Percentiles rank a stretch among this genome's conserved stretches.
These are phyloP conservation scores for Huntiella savannae DNA, from an alignment of 2,329 filamentous ascomycete species.

Conservation along the genomic window DNA sequence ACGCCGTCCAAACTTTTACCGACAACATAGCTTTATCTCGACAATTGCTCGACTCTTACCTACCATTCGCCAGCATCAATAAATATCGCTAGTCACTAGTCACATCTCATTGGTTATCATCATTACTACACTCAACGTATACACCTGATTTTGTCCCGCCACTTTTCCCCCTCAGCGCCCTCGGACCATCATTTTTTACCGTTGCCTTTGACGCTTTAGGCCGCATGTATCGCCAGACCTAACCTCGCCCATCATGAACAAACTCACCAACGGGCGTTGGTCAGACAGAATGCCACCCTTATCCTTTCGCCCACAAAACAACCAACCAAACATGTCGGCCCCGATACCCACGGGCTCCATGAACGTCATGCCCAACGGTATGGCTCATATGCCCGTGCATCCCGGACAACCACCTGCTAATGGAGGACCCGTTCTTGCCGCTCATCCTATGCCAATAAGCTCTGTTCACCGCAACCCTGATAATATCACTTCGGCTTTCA, in stretches of 20 bases:
- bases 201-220: not conserved
- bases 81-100: constrained; percentile 1
- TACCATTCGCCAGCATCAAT: not conserved
- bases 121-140: not conserved
- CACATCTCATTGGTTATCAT: not conserved
- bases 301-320: constrained; percentile 4
- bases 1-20: not conserved
- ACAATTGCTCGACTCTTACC: no score
- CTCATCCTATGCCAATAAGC: constrained; percentile 9
- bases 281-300: constrained; percentile 37
- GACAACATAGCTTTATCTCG: no score
- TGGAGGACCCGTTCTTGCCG: not conserved
- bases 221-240: constrained; percentile 8
- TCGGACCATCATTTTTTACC: constrained; percentile 3
- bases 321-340: constrained; percentile 5
- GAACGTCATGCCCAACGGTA: constrained; percentile 8
- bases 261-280: constrained; percentile 54
- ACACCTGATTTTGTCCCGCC: no score
- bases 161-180: not conserved
- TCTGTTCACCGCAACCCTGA: constrained; percentile 7
- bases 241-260: constrained; percentile 38
- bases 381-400: constrained; percentile 22
- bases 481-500: constrained; percentile 73
- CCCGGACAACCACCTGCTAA: constrained; percentile 18
- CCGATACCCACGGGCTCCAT: constrained; percentile 6